Evolutionary conservation across 495 filamentous ascomycete genomes (phyloP).

Genomic region (Glutinoglossum americanum): DNA sequence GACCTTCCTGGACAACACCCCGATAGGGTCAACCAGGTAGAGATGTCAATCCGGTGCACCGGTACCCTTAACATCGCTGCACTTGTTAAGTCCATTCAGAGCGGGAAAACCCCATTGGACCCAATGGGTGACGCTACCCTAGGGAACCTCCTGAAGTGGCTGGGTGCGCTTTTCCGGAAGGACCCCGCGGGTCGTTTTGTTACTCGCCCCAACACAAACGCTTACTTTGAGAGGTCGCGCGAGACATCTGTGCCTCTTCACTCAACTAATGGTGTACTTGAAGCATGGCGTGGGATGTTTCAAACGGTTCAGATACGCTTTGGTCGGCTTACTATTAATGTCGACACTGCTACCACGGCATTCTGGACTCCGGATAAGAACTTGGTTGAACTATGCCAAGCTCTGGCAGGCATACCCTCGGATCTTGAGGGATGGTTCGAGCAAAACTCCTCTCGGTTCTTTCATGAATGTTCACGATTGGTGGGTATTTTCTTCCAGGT

Average conservation of each 20-base stretch:
- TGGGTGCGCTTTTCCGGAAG: slow-evolving; percentile 1
- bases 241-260: neutral
- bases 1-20: slow-evolving; percentile 3
- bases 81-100: neutral
- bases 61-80: neutral
- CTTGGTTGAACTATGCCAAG: neutral
- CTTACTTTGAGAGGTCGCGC: slow-evolving; percentile 1
- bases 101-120: neutral
- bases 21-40: neutral
- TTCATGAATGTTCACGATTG: neutral
- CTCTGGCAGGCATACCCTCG: neutral
- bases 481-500: slow-evolving; percentile 4
- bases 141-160: neutral
- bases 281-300: slow-evolving; percentile 4
- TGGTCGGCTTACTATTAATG: slow-evolving; percentile 4
- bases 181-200: slow-evolving; percentile 3
- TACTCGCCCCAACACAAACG: slow-evolving; percentile 3
- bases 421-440: neutral
- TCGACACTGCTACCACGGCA: slow-evolving; percentile 5
- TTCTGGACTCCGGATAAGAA: slow-evolving; percentile 1
- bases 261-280: neutral
- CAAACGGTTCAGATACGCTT: slow-evolving; percentile 6
- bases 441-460: neutral
- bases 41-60: neutral
- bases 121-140: neutral